phyloP scores from a whole-genome alignment of 2,329 filamentous ascomycete species.

The Exophiala sideris region DNA sequence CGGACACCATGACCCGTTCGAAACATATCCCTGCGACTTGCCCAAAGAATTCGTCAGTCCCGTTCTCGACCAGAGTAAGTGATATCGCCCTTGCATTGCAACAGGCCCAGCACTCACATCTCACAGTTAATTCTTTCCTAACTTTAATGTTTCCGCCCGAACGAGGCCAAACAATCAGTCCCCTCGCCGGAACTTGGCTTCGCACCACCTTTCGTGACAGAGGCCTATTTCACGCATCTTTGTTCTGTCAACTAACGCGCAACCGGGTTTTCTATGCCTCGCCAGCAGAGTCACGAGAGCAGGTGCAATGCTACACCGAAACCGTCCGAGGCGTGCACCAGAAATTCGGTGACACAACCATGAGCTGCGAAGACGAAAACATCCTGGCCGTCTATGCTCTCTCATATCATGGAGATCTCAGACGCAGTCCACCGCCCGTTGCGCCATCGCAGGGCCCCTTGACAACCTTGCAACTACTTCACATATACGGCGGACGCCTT shows the following conservation, averaged over 20 bases:
- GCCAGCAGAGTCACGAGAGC: constrained; percentile 12
- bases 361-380: constrained; percentile 35
- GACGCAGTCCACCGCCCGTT: constrained; percentile 19
- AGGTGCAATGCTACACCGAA: constrained; percentile 29
- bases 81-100: not conserved
- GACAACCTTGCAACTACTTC: constrained; percentile 36
- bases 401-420: constrained; percentile 32
- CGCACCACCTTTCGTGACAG: constrained; percentile 19
- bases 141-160: constrained; percentile 19
- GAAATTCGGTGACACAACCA: constrained; percentile 33
- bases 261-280: constrained; percentile 13
- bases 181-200: constrained; percentile 18
- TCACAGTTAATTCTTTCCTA: constrained; percentile 16
- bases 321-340: constrained; percentile 37
- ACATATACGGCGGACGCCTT: constrained; percentile 35
- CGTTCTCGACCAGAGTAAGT: constrained; percentile 18
- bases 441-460: constrained; percentile 37
- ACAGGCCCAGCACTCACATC: not conserved
- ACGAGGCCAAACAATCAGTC: constrained; percentile 10
- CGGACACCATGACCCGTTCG: constrained; percentile 17
- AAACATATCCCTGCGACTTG: constrained; percentile 19
- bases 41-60: constrained; percentile 20
- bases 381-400: constrained; percentile 38
- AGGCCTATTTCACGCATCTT: constrained; percentile 22
- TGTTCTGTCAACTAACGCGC: constrained; percentile 24